phyloP scores from a whole-genome alignment of 2,329 filamentous ascomycete species.

The Pseudocercospora crystallina region DNA sequence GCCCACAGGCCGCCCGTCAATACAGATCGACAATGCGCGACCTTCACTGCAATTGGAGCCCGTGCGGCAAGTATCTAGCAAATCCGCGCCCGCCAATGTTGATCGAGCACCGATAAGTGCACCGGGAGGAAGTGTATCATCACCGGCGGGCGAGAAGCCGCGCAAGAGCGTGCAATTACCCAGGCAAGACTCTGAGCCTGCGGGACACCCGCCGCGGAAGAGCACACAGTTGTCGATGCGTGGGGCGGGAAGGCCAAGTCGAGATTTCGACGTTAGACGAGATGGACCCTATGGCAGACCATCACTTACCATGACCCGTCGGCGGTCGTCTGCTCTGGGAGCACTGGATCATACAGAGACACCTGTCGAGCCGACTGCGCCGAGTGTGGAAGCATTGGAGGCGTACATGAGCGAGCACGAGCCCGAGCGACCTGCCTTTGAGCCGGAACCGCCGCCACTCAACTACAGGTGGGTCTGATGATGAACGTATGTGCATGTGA shows the following conservation, averaged over 20 bases:
- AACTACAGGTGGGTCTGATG: slow-evolving; percentile 45
- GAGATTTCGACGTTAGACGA: slow-evolving; percentile 32
- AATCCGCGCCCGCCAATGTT: background rate
- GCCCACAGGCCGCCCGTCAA: slow-evolving; percentile 12
- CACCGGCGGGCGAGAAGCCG: slow-evolving; percentile 26
- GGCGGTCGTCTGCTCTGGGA: slow-evolving; percentile 23
- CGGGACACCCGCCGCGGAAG: slow-evolving; percentile 9
- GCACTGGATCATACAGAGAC: slow-evolving; percentile 1
- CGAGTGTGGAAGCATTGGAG: slow-evolving; percentile 16
- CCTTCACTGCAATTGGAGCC: slow-evolving; percentile 10
- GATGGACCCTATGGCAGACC: slow-evolving; percentile 36
- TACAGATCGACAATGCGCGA: slow-evolving; percentile 12
- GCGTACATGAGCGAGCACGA: slow-evolving; percentile 9
- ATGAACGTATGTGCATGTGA: too few species aligned
- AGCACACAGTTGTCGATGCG: slow-evolving; percentile 4
- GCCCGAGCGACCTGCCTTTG: slow-evolving; percentile 24
- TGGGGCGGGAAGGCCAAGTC: slow-evolving; percentile 12
- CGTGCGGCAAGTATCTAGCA: background rate
- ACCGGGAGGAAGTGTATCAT: background rate
- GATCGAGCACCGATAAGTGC: background rate
- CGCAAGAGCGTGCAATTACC: slow-evolving; percentile 41
- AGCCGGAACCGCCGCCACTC: slow-evolving; percentile 50
- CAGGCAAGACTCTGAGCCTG: slow-evolving; percentile 3
- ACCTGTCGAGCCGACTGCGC: slow-evolving; percentile 9
- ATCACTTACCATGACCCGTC: slow-evolving; percentile 33